These are phyloP conservation scores for Coemansia sp. DNA, from an alignment of 192 early-diverging fungal genomes.

Conservation along the genomic window DNA sequence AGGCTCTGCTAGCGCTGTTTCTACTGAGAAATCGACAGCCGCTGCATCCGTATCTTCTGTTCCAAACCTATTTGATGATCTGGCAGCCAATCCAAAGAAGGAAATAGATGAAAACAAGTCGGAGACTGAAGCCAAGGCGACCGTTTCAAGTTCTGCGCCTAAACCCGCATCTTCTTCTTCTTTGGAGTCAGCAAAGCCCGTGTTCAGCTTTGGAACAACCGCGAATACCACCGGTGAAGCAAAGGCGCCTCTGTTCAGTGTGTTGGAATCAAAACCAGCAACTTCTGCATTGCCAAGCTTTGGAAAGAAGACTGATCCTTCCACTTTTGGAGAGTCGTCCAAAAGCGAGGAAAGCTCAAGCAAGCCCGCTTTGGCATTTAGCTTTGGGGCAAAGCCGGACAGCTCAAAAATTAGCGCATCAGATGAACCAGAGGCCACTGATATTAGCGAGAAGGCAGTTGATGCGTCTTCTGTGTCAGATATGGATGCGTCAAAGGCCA, in stretches of 20 bases:
- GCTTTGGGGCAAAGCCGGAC: background rate
- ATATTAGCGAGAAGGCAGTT: background rate
- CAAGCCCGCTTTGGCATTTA: slow-evolving; percentile 14
- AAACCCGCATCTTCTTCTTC: slow-evolving; percentile 8
- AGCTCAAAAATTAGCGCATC: background rate
- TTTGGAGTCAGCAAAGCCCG: slow-evolving; percentile 5
- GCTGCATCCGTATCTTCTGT: background rate
- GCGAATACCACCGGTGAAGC: background rate
- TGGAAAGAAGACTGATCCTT: background rate
- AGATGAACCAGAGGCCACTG: slow-evolving; percentile 1
- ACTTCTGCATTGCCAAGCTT: slow-evolving; percentile 11
- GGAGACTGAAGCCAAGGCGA: background rate
- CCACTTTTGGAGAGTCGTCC: slow-evolving; percentile 4
- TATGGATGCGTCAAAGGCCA: background rate
- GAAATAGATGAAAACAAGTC: background rate
- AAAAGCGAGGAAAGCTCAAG: slow-evolving; percentile 5
- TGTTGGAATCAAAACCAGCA: background rate
- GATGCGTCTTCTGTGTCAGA: background rate
- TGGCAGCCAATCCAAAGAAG: background rate
- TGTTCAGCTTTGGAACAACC: slow-evolving; percentile 17
- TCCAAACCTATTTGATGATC: background rate
- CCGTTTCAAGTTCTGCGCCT: slow-evolving; percentile 16
- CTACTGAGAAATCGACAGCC: background rate
- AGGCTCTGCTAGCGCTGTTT: background rate
- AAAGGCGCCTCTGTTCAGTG: slow-evolving; percentile 6